Base-by-base conservation (phyloP, 2,329 filamentous ascomycete genomes). In the Colletotrichum theobromicola region DNA sequence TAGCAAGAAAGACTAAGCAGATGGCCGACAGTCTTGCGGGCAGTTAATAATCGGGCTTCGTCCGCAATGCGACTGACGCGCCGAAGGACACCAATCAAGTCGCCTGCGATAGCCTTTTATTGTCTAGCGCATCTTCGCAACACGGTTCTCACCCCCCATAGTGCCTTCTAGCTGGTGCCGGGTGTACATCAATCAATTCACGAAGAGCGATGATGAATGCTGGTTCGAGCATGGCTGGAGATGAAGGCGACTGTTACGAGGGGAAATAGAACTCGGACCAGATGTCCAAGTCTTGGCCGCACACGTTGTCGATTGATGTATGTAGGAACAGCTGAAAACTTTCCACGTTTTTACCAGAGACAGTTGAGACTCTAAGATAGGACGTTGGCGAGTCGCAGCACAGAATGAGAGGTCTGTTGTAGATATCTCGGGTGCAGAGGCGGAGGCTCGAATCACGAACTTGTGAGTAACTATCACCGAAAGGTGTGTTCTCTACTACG, bases 201-300 rank as follows among this genome's bases (percentile, higher is more conserved):
- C 37, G 37, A 10, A 42, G 18, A 42, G 4, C 10, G 9, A n/a
- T n/a, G 37, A n/a, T 42, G 37, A 42, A 42, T n/a, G 10, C 37
- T 10, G 4, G 37, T 16, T 21, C n/a, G n/a, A 46, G 42, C 18
- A 21, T 46, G n/a, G 21, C 42, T 46, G 5, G n/a, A 46, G 42
- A 46, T n/a, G 0, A 4, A 18, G n/a, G 5, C n/a, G 2, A n/a
- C 42, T 12, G 5, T n/a, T 9, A 3, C 12, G 2, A 7, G 42
- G 3, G 5, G 4, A 21, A 21, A 46, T 21, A 10, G n/a, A 46
- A 21, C 21, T 10, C 7, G 42, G 10, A 46, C 18, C n/a, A 5
- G n/a, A n/a, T 5, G 1, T 12, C 2, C 18, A 12, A 46, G n/a
- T 46, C n/a, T 2, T 7, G 7, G 42, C 5, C 42, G 42, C 42